Evolutionary conservation across 371 early-diverging fungal genomes (phyloP).

Genomic region (Haplosporangium sp.): DNA sequence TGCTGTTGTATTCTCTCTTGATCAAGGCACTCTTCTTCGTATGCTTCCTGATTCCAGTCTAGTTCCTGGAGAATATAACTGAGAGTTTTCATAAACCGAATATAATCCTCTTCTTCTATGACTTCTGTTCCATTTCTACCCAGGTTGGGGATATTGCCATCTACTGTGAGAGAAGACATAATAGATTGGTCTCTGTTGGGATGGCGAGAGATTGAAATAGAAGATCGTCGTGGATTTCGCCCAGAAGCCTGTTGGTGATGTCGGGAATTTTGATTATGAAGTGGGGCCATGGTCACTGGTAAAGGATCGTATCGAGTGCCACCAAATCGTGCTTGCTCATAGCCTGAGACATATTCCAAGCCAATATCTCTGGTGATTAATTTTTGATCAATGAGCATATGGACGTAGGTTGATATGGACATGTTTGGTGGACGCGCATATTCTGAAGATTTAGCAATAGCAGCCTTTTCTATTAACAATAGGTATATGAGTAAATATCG

Average conservation of each 20-base stretch:
- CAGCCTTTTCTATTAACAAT: slow-evolving; percentile 62
- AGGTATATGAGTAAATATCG: background rate
- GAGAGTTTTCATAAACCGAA: slow-evolving; percentile 50
- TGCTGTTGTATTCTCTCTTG: slow-evolving; percentile 24
- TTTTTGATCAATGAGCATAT: slow-evolving; percentile 61
- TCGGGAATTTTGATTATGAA: slow-evolving; percentile 14
- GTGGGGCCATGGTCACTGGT: slow-evolving; percentile 22
- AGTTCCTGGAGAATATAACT: slow-evolving; percentile 45
- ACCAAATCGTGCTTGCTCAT: slow-evolving; percentile 70
- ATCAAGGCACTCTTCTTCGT: slow-evolving; percentile 34
- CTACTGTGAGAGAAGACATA: slow-evolving; percentile 3
- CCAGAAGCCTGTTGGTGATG: slow-evolving; percentile 16
- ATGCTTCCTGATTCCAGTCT: slow-evolving; percentile 44
- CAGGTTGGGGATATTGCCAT: background rate
- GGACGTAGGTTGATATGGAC: slow-evolving; percentile 68
- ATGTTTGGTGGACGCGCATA: slow-evolving; percentile 63
- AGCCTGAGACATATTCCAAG: slow-evolving; percentile 65
- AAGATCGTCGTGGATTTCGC: slow-evolving; percentile 8
- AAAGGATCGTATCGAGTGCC: slow-evolving; percentile 17
- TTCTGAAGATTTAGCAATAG: slow-evolving; percentile 57
- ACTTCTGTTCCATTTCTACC: slow-evolving; percentile 3
- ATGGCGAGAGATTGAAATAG: slow-evolving; percentile 9
- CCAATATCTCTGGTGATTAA: slow-evolving; percentile 62
- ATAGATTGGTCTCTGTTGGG: slow-evolving; percentile 18
- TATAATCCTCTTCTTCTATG: slow-evolving; percentile 41